phyloP scores from a whole-genome alignment of 2,329 filamentous ascomycete genomes.

The Colletotrichum falcatum region DNA sequence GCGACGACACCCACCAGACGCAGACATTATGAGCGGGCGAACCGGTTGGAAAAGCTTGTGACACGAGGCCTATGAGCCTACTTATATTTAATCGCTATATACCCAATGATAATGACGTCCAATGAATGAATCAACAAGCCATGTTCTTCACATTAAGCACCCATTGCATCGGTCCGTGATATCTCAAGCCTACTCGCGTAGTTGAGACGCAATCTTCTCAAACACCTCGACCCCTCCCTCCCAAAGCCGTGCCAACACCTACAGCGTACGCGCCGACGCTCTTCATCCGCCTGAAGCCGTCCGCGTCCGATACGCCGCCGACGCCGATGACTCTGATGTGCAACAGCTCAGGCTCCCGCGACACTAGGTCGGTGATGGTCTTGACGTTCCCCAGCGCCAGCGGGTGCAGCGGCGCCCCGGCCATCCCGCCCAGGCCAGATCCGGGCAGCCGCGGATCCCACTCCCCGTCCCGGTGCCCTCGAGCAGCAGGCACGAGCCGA shows the following conservation, averaged over 20 bases:
- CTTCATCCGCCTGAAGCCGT: conserved; percentile 74
- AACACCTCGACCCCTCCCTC: conserved; percentile 73
- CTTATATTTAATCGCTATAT: conserved; percentile 40
- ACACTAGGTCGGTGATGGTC: conserved; percentile 72
- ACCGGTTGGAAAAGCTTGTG: conserved; percentile 13
- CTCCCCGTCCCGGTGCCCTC: conserved; percentile 40
- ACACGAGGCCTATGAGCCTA: conserved; percentile 18
- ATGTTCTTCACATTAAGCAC: background rate
- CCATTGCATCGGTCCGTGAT: background rate
- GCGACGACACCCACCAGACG: conserved; percentile 27
- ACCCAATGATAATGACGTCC: conserved; percentile 39
- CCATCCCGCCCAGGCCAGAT: conserved; percentile 76
- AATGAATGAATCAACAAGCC: conserved; percentile 25
- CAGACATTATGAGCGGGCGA: conserved; percentile 32
- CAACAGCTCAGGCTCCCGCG: conserved; percentile 58
- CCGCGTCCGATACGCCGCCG: conserved; percentile 75
- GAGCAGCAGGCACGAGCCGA: conserved; percentile 76
- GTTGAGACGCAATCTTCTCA: conserved; percentile 60
- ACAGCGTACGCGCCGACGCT: conserved; percentile 74
- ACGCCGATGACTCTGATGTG: conserved; percentile 76
- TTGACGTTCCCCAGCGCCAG: conserved; percentile 80
- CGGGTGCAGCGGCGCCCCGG: conserved; percentile 78
- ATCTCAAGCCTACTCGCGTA: background rate
- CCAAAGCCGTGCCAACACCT: conserved; percentile 77
- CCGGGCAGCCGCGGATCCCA: conserved; percentile 58